Evolutionary conservation across 768 basidiomycete species (phyloP), one percentile per base, ranked within the genome.

Genomic region (Tylopilus vinaceipallidus): DNA sequence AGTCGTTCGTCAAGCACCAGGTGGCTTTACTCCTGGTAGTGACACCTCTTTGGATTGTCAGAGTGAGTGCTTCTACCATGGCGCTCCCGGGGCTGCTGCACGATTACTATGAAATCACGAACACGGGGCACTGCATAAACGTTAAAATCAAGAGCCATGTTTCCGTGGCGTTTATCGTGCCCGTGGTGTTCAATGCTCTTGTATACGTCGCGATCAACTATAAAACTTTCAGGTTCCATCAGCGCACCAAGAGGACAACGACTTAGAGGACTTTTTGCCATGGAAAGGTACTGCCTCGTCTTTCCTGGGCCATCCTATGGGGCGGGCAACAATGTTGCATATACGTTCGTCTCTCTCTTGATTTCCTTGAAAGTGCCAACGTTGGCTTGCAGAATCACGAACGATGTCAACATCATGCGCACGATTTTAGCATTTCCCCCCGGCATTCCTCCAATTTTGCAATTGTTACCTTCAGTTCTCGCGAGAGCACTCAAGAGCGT

Each of bases 321-420:
- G 69, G 69, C 23, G 72, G 73, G 14, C 71, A 74, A 45, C 58
- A 59, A 20, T 75, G 74, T 49, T 72, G 74, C 49, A 32, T 68
- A 73, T 71, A 53, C 33, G 67, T 38, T 30, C 29, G 13, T 36
- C 33, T 29, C n/a, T 22, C 26, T 22, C 5, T 32, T n/a, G 9
- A 32, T 39, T 32, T 42, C n/a, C n/a, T n/a, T n/a, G n/a, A n/a
- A 6, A 27, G 22, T 23, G 14, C 29, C 6, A 37, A 47, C 10
- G 32, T 17, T n/a, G 17, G 6, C 33, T 14, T n/a, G 14, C 32
- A 74, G 73, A 19, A 58, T 72, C 9, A 68, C 73, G 17, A 60
- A 57, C 11, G 59, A 64, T 13, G 41, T 61, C 37, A 73, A 75
- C 49, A 10, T 71, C 9, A 36, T 64, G n/a, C 57, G 63, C 19